Evolutionary conservation across 345 rosid genomes (phyloP).

Genomic region (Stellera chamaejasme): DNA sequence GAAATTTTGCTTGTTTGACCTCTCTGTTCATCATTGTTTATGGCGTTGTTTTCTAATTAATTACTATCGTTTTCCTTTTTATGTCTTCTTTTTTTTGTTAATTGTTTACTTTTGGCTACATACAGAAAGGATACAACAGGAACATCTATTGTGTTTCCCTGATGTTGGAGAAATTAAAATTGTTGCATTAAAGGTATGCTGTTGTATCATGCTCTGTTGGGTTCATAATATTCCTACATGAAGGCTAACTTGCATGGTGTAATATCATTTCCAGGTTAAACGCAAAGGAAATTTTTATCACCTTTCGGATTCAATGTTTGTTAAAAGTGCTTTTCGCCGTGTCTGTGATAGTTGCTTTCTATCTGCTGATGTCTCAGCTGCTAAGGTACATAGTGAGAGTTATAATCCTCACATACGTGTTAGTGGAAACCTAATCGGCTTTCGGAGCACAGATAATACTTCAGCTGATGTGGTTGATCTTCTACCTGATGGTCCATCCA

Average conservation of each 20-base stretch:
- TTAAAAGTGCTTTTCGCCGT: constrained; percentile 40
- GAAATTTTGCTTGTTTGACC: background rate
- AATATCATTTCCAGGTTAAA: constrained; percentile 27
- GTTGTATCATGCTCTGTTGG: background rate
- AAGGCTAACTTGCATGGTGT: background rate
- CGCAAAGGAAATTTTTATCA: constrained; percentile 40
- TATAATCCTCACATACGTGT: background rate
- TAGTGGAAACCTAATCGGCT: constrained; percentile 4
- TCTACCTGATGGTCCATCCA: constrained; percentile 10
- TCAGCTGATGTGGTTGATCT: constrained; percentile 14
- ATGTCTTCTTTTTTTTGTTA: constrained; percentile 8
- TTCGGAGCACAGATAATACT: constrained; percentile 4
- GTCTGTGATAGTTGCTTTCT: constrained; percentile 38
- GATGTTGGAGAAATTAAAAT: constrained; percentile 32
- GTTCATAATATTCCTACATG: background rate
- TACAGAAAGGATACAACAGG: constrained; percentile 40
- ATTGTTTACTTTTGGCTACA: constrained; percentile 7
- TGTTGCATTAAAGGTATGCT: constrained; percentile 41
- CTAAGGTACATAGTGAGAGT: constrained; percentile 11
- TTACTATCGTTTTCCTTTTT: background rate
- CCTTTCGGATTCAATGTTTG: constrained; percentile 40
- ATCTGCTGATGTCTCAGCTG: constrained; percentile 35
- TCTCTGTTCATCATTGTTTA: too few species aligned
- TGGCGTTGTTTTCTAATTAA: background rate
- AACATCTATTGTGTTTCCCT: constrained; percentile 46